phyloP scores from a whole-genome alignment of 2,329 filamentous ascomycete genomes.

The Aureobasidium mangrovei region DNA sequence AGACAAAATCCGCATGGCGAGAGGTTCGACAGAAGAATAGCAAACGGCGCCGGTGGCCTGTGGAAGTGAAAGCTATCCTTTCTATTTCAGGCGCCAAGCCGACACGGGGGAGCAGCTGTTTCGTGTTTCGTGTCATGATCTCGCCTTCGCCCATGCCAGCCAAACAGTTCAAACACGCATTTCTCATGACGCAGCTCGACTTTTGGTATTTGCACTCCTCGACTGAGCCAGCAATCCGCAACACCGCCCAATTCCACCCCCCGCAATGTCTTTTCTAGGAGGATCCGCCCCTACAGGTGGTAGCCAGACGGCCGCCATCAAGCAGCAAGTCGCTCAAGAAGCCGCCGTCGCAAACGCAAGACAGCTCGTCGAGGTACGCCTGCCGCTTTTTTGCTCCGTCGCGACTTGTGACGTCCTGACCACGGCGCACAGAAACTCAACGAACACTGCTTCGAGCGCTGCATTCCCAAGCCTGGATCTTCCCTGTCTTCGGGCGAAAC shows the following conservation, averaged over 20 bases:
- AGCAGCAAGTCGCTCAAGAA: constrained; percentile 46
- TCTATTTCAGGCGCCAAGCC: neutral
- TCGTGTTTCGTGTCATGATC: constrained; percentile 2
- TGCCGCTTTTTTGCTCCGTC: neutral
- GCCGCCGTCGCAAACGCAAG: constrained; percentile 44
- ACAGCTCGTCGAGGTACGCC: constrained; percentile 39
- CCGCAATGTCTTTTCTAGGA: constrained; percentile 14
- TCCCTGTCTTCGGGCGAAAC: constrained; percentile 43
- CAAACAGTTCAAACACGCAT: constrained; percentile 7
- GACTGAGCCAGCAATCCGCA: neutral
- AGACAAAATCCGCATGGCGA: constrained; percentile 11
- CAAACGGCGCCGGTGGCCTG: neutral
- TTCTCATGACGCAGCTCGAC: constrained; percentile 5
- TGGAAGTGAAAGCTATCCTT: neutral
- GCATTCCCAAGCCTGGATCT: constrained; percentile 43
- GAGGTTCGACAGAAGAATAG: neutral
- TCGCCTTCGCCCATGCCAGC: neutral
- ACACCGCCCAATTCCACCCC: neutral
- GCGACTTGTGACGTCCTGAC: neutral
- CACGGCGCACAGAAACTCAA: constrained; percentile 40
- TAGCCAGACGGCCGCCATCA: constrained; percentile 25
- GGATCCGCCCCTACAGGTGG: neutral
- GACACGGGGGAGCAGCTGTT: neutral
- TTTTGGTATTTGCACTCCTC: neutral
- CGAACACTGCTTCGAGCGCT: constrained; percentile 49